A percentile compares a stretch with the other conserved stretches of the same genome.
Conservation (phyloP, 768 basidiomycete species). For the Neoboletus magnificus region DNA sequence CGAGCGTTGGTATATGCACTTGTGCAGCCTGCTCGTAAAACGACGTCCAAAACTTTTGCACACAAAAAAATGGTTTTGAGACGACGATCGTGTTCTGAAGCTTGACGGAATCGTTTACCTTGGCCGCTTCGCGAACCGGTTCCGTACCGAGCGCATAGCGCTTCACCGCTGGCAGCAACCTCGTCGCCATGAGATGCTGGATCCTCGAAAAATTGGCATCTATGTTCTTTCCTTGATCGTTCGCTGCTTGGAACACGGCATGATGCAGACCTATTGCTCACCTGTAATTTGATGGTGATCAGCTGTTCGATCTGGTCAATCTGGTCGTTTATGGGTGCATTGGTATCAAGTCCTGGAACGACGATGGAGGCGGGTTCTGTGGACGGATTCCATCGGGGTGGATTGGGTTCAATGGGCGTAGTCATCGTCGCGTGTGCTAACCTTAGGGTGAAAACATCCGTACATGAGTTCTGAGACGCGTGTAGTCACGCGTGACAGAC, state of each 20-base stretch:
- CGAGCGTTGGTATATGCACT: conserved; percentile 73
- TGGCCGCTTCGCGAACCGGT: conserved; percentile 86
- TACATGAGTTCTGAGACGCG: conserved; percentile 10
- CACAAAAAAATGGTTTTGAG: neutral
- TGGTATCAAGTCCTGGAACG: conserved; percentile 70
- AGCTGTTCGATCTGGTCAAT: conserved; percentile 95
- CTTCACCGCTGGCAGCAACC: conserved; percentile 85
- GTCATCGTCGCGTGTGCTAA: conserved; percentile 20
- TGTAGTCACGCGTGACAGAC: conserved; percentile 26
- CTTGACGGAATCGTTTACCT: conserved; percentile 46
- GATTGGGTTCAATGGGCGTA: conserved; percentile 54
- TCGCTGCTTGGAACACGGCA: conserved; percentile 3
- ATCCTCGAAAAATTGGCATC: conserved; percentile 92
- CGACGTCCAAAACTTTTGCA: conserved; percentile 84
- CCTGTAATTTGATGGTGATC: conserved; percentile 90
- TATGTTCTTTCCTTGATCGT: conserved; percentile 56
- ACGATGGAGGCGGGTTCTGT: conserved; percentile 59
- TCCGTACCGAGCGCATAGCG: conserved; percentile 84
- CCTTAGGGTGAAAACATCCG: neutral
- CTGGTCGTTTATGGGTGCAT: conserved; percentile 71
- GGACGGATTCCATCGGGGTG: conserved; percentile 65
- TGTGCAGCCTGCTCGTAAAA: conserved; percentile 96
- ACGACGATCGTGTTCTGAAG: neutral
- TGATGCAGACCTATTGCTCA: conserved; percentile 24
- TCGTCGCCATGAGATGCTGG: conserved; percentile 77